Percentiles rank a stretch among this genome's conserved stretches.
Conservation (phyloP, 768 basidiomycete genomes). For the Tricholoma hemisulphureum region DNA sequence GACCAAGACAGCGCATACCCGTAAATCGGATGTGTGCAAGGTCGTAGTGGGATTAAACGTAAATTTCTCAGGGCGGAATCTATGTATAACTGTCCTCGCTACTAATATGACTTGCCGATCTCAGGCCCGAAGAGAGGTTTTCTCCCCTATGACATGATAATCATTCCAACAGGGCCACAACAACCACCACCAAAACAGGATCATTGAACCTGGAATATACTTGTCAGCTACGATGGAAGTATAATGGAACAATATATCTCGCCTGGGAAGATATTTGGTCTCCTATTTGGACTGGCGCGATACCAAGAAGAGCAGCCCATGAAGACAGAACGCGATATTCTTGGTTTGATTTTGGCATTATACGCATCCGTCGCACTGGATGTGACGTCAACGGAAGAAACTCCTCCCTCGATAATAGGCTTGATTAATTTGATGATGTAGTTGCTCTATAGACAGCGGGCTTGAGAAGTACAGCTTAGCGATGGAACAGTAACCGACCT, state of each 20-base stretch:
- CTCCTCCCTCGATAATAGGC: conserved; percentile 18
- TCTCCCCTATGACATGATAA: neutral
- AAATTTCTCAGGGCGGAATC: too few relatives aligned
- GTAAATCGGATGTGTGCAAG: too few relatives aligned
- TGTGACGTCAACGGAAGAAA: conserved; percentile 17
- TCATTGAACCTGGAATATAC: neutral
- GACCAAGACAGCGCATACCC: too few relatives aligned
- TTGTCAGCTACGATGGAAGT: neutral
- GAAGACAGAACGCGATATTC: conserved; percentile 23
- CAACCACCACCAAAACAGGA: neutral
- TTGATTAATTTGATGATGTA: conserved; percentile 33
- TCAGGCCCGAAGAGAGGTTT: too few relatives aligned
- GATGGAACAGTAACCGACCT: conserved; percentile 24
- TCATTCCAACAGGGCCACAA: neutral
- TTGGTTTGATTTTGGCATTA: conserved; percentile 19
- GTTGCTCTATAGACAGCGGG: conserved; percentile 29
- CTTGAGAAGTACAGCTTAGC: neutral
- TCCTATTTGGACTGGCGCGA: conserved; percentile 35
- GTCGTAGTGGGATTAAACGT: too few relatives aligned
- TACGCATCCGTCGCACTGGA: conserved; percentile 19
- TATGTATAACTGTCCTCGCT: too few relatives aligned
- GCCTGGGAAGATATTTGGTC: conserved; percentile 41
- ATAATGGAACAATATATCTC: neutral
- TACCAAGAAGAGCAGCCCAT: conserved; percentile 42
- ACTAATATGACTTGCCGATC: too few relatives aligned